Conservation (phyloP, 2,329 filamentous ascomycete species). For the Alternaria sp. region DNA sequence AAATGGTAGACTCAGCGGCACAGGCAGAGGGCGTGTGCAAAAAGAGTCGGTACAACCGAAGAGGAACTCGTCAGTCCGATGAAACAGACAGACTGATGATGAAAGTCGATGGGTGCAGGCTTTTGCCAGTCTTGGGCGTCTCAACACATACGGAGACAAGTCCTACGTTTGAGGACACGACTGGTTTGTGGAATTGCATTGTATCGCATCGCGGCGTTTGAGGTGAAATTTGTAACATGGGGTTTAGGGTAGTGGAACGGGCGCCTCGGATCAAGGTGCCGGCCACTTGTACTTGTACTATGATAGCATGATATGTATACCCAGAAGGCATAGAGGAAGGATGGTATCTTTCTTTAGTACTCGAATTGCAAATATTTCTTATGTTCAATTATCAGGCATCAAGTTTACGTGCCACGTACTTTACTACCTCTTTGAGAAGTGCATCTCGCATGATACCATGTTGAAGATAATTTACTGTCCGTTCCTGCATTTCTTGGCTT, state of each 20-base stretch:
- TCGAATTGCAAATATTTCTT: slow-evolving; percentile 2
- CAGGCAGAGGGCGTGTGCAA: slow-evolving; percentile 36
- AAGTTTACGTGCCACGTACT: not conserved
- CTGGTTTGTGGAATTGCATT: not conserved
- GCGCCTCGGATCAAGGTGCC: slow-evolving; percentile 7
- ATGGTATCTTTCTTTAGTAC: slow-evolving; percentile 9
- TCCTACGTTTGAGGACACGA: slow-evolving; percentile 1
- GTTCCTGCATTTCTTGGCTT: not conserved
- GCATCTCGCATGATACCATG: not conserved
- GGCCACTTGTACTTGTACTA: slow-evolving; percentile 22
- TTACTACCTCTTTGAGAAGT: not conserved
- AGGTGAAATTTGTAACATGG: slow-evolving; percentile 9
- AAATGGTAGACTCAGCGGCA: slow-evolving; percentile 31
- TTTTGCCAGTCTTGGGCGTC: not conserved
- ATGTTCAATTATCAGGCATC: not conserved
- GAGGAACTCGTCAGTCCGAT: slow-evolving; percentile 26
- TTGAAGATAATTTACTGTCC: not conserved
- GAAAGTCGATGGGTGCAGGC: not conserved
- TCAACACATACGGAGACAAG: not conserved
- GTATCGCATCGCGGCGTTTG: slow-evolving; percentile 21
- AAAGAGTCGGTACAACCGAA: slow-evolving; percentile 39
- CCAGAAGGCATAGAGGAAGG: slow-evolving; percentile 8
- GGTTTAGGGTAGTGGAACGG: not conserved
- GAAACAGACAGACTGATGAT: not conserved
- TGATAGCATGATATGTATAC: slow-evolving; percentile 19